A percentile compares a stretch with the other conserved stretches of the same genome.
Conservation (phyloP, 1,139 yeast species). For the Lodderomyces theae region DNA sequence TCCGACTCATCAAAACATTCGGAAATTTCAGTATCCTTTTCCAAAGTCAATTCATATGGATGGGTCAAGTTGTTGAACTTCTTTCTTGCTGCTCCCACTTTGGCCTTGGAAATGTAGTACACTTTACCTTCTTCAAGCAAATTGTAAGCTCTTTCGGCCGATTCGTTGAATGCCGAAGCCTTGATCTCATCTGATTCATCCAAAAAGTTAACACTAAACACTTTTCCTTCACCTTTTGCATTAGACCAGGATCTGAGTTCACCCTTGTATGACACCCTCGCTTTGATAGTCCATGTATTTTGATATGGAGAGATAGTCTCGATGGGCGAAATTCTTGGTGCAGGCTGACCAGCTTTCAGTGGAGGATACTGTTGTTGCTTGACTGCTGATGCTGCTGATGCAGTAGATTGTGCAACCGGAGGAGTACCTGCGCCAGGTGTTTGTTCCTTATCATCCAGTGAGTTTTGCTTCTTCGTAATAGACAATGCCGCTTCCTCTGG, state of each 20-base stretch:
- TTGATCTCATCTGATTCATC: constrained; percentile 97
- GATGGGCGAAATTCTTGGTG: constrained; percentile 57
- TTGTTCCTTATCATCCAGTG: constrained; percentile 10
- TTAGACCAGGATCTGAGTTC: constrained; percentile 89
- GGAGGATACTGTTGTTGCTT: constrained; percentile 10
- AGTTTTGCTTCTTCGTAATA: constrained; percentile 15
- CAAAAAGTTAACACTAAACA: constrained; percentile 81
- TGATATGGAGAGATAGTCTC: constrained; percentile 91
- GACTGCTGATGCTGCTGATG: constrained; percentile 4
- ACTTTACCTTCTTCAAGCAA: constrained; percentile 85
- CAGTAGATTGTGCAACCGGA: constrained; percentile 12
- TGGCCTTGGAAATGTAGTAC: constrained; percentile 77
- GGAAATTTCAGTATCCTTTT: constrained; percentile 72
- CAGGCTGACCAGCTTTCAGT: constrained; percentile 14
- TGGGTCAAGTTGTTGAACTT: constrained; percentile 82
- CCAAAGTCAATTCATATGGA: constrained; percentile 84
- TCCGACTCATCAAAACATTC: constrained; percentile 59
- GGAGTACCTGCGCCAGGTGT: constrained; percentile 15
- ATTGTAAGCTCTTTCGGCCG: constrained; percentile 75
- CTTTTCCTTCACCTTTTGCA: constrained; percentile 82
- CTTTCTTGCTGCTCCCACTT: constrained; percentile 80
- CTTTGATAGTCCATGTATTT: constrained; percentile 88
- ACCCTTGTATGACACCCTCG: constrained; percentile 83
- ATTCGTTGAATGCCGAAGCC: constrained; percentile 91
- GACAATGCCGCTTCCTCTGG: constrained; percentile 50